A percentile compares a stretch with the other conserved stretches of the same genome.
Evolutionary conservation across 2,329 filamentous ascomycete species (phyloP).

Genomic region (Elsinoe necatrix): DNA sequence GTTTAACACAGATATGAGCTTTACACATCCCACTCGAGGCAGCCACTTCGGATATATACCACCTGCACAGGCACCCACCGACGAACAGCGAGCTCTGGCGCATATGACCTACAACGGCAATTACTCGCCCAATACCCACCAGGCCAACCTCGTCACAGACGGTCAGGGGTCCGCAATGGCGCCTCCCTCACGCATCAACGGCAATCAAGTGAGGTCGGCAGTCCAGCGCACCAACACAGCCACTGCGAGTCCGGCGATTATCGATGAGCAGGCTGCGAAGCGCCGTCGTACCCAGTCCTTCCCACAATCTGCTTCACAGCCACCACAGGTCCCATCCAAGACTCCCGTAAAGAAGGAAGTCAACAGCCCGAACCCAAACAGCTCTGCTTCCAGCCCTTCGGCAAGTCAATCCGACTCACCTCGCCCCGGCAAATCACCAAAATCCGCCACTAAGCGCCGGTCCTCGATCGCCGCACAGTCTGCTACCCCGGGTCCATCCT

Average conservation of each 20-base stretch:
- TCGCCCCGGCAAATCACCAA: background rate
- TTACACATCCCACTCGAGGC: conserved; percentile 3
- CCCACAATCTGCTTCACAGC: background rate
- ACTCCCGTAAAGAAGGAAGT: conserved; percentile 10
- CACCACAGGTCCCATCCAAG: background rate
- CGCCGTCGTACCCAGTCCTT: conserved; percentile 7
- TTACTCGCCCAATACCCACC: background rate
- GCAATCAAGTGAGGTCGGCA: background rate
- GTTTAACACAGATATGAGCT: conserved; percentile 10
- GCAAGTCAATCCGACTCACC: conserved; percentile 6
- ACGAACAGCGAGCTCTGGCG: background rate
- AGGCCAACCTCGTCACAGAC: background rate
- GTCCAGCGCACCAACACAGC: background rate
- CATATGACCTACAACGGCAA: conserved; percentile 3
- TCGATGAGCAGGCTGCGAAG: conserved; percentile 8
- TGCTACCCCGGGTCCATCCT: background rate
- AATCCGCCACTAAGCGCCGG: conserved; percentile 2
- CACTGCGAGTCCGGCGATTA: background rate
- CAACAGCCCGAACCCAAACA: background rate
- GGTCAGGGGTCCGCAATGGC: background rate
- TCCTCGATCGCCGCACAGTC: background rate
- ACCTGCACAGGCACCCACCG: background rate
- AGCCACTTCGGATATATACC: conserved; percentile 1
- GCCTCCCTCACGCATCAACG: background rate
- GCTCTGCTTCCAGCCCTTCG: conserved; percentile 3